Evolutionary conservation across 208 protist genomes (phyloP).

Genomic region (Acanthamoeba sp.): DNA sequence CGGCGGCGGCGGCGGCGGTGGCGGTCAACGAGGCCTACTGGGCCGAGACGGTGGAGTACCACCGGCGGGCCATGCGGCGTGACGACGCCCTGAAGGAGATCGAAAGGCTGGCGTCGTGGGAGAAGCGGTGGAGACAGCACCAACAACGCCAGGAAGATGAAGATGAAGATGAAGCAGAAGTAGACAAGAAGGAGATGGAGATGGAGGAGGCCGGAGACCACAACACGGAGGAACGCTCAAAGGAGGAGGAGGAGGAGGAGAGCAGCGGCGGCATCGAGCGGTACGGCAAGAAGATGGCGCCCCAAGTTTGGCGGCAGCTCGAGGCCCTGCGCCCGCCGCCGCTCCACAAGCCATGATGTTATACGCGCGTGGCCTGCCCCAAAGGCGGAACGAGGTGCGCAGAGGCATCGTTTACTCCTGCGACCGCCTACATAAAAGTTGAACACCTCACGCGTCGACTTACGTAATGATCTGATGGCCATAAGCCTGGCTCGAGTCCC

Average conservation of each 20-base stretch:
- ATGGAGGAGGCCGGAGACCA: background rate
- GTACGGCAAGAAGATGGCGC: background rate
- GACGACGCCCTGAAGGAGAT: slow-evolving; percentile 19
- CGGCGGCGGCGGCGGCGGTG: background rate
- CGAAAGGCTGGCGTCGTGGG: slow-evolving; percentile 27
- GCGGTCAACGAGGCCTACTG: slow-evolving; percentile 5
- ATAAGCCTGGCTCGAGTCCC: too few relatives aligned
- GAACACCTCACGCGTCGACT: too few relatives aligned
- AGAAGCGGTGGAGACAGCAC: background rate
- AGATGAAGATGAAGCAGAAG: background rate
- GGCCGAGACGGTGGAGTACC: background rate
- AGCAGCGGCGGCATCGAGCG: too few relatives aligned
- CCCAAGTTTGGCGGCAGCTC: background rate
- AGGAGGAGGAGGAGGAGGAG: too few relatives aligned
- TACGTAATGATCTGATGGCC: too few relatives aligned
- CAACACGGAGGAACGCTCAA: background rate
- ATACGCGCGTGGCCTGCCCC: too few relatives aligned
- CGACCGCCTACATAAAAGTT: too few relatives aligned
- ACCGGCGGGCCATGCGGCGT: background rate
- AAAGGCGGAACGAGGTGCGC: too few relatives aligned
- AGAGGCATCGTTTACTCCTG: too few relatives aligned
- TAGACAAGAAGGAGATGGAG: background rate
- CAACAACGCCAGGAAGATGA: background rate
- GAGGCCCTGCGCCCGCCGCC: background rate
- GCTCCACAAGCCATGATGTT: too few relatives aligned